Base-by-base conservation (phyloP, 768 basidiomycete genomes). In the Pleurotus citrinopileatus region DNA sequence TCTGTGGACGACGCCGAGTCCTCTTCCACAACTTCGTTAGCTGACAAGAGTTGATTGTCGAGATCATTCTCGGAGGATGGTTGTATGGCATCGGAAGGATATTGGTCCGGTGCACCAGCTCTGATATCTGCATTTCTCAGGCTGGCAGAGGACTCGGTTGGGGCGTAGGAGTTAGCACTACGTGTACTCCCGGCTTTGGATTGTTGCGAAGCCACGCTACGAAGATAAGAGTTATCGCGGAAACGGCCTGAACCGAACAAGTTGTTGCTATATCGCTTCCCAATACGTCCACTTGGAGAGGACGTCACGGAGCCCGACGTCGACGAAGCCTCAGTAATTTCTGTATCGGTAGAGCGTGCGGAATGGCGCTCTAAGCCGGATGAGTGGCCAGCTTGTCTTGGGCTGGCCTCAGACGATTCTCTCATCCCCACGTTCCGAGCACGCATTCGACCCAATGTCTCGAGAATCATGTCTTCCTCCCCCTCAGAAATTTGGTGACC, bases 401-500 rank as follows among this genome's bases (percentile, higher is more conserved):
- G n/a, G n/a, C 67, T 72, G 52, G 74, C 73, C 51, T 71, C 70
- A 23, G 75, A 75, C 44, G 60, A 64, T 52, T 65, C 67, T 13
- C 66, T 57, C 26, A 65, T 57, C 8, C 57, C 56, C 44, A 67
- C 57, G 34, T 65, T 62, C 53, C 68, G 69, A 47, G 71, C 66
- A 43, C 77, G 73, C 47, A 78, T 64, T 29, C 70, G 68, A 50
- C 81, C 82, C 54, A 94, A 73, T 12, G 84, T 85, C 71, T 88
- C 84, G 56, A 94, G 70, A 56, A 94, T 76, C 84, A 93, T 90
- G 54, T 87, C 86, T 71, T 91, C 88, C 65, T 93, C 91, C 62
- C 85, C 87, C 69, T 91, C 88, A 50, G 87, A 79, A 46, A 94
- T 81, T 53, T 83, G 83, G 60, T 86, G 79, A 55, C 77, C 74